phyloP scores from a whole-genome alignment of 345 rosid species.

The Salix brachista region DNA sequence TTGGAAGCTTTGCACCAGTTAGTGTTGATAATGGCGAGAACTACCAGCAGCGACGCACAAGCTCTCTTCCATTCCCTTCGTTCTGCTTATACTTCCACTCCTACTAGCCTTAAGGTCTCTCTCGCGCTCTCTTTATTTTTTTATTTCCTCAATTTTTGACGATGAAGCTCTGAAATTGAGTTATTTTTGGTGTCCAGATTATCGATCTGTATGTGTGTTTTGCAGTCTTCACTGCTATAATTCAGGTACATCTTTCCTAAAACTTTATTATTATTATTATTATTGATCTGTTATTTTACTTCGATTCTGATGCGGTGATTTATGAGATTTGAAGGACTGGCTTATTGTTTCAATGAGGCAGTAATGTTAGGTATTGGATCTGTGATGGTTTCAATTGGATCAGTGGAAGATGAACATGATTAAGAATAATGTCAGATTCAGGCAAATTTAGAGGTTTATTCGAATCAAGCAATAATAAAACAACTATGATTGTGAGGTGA shows the following conservation, averaged over 20 bases:
- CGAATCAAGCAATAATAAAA: neutral
- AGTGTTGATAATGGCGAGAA: constrained; percentile 46
- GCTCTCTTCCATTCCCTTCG: constrained; percentile 70
- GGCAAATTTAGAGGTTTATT: neutral
- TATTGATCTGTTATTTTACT: neutral
- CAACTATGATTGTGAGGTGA: neutral
- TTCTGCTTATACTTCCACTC: constrained; percentile 73
- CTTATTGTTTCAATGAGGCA: neutral
- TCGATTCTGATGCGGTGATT: neutral
- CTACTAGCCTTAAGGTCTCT: constrained; percentile 58
- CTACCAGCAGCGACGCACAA: constrained; percentile 61
- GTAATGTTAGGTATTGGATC: neutral
- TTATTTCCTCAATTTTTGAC: neutral
- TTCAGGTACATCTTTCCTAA: constrained; percentile 48
- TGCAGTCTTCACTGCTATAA: constrained; percentile 73
- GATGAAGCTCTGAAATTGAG: neutral
- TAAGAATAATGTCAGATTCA: neutral
- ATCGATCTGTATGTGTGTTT: constrained; percentile 83
- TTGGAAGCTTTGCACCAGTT: neutral
- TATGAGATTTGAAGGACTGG: neutral
- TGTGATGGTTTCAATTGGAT: neutral
- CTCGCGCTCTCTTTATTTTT: neutral
- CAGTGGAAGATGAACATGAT: neutral
- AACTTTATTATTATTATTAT: too few species aligned
- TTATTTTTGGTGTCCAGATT: constrained; percentile 43